phyloP scores from a whole-genome alignment of 2,329 filamentous ascomycete species.

The Chalara sp. region DNA sequence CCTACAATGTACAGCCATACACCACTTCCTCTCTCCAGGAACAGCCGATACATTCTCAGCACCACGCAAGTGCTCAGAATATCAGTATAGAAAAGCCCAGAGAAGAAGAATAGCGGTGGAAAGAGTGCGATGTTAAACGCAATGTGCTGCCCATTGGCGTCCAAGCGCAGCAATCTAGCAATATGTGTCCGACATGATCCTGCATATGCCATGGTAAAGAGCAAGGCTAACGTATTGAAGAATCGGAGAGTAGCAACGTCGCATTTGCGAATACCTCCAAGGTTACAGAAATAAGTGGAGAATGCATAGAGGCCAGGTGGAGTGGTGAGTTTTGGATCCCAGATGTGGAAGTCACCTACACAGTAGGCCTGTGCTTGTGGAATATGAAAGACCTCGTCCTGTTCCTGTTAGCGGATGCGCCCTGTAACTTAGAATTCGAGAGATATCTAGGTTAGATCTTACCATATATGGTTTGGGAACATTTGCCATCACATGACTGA shows the following conservation, averaged over 20 bases:
- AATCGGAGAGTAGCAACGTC: conserved; percentile 38
- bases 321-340: conserved; percentile 97
- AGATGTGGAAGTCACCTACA: conserved; percentile 62
- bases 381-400: conserved; percentile 87
- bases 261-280: conserved; percentile 28
- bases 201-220: conserved; percentile 32
- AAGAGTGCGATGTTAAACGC: conserved; percentile 79
- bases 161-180: conserved; percentile 1
- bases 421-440: neutral
- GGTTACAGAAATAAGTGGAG: conserved; percentile 33
- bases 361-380: conserved; percentile 90
- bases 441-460: neutral
- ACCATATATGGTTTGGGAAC: conserved; percentile 24
- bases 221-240: conserved; percentile 39
- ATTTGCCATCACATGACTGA: conserved; percentile 19
- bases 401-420: neutral
- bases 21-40: conserved; percentile 32
- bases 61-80: conserved; percentile 74
- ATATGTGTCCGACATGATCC: conserved; percentile 20
- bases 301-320: conserved; percentile 72
- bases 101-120: conserved; percentile 93
- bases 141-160: conserved; percentile 39
- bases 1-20: conserved; percentile 46
- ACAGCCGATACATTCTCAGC: conserved; percentile 58
- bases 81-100: conserved; percentile 91